Evolutionary conservation across 1,139 yeast genomes (phyloP).

Genomic region (Lodderomyces elongisporus): DNA sequence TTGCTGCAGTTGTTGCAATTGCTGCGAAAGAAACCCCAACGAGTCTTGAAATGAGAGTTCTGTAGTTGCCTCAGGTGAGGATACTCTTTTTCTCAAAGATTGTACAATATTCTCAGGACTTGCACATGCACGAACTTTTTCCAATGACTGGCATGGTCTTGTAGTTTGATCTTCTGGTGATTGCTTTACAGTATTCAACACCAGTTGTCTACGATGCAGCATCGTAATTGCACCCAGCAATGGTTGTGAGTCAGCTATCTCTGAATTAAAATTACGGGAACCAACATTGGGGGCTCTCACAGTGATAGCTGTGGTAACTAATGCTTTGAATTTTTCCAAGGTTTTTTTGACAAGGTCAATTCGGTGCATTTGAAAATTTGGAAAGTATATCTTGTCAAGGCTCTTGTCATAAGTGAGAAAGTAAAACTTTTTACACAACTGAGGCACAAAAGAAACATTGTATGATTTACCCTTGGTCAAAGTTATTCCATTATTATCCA

Average conservation of each 20-base stretch:
- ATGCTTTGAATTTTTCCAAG: conserved; percentile 8
- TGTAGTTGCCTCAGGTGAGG: too few relatives aligned
- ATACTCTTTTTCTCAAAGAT: too few relatives aligned
- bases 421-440: conserved; percentile 4
- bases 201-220: too few relatives aligned
- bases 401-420: conserved; percentile 7
- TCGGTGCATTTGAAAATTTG: conserved; percentile 12
- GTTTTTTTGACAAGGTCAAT: conserved; percentile 4
- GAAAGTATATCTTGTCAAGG: conserved; percentile 14
- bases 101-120: too few relatives aligned
- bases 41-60: too few relatives aligned
- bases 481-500: conserved; percentile 9
- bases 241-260: conserved; percentile 5
- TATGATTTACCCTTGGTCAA: conserved; percentile 9
- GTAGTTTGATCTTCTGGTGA: too few relatives aligned
- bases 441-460: conserved; percentile 17
- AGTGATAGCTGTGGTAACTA: not conserved
- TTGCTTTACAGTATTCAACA: not conserved
- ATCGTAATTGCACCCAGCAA: conserved; percentile 1
- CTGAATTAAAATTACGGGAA: too few relatives aligned
- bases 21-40: too few relatives aligned
- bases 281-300: not conserved
- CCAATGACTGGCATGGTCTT: too few relatives aligned
- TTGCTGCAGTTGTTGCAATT: too few relatives aligned
- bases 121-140: too few relatives aligned